A percentile compares a stretch with the other conserved stretches of the same genome.
Evolutionary conservation across 768 basidiomycete species (phyloP).

Genomic region (Melanogaster broomeanus): DNA sequence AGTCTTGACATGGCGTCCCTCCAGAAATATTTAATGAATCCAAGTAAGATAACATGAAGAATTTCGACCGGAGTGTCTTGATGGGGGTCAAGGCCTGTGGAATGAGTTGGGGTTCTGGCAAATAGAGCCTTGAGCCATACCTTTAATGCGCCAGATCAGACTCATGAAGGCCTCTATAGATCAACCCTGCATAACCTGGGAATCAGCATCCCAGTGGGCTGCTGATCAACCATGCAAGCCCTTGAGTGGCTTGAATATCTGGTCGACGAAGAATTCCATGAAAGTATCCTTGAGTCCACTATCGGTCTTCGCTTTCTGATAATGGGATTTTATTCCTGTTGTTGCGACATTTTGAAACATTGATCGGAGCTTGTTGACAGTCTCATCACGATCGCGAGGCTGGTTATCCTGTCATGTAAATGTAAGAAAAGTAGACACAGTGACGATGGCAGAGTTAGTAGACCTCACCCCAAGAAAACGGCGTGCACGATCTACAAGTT

Average conservation of each 20-base stretch:
- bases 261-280: background rate
- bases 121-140: slow-evolving; percentile 43
- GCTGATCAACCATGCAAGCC: background rate
- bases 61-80: slow-evolving; percentile 33
- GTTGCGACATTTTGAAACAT: slow-evolving; percentile 3
- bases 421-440: no score
- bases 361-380: background rate
- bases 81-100: slow-evolving; percentile 38
- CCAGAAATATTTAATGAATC: slow-evolving; percentile 35
- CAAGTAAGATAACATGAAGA: slow-evolving; percentile 33
- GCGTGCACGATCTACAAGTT: slow-evolving; percentile 19
- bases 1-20: slow-evolving; percentile 14
- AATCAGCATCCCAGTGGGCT: slow-evolving; percentile 1
- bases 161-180: slow-evolving; percentile 10
- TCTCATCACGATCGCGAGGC: background rate
- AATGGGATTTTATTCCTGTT: background rate
- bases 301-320: background rate
- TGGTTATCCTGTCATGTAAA: background rate
- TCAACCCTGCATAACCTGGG: background rate
- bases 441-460: no score
- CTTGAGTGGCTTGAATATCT: background rate
- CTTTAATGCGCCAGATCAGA: slow-evolving; percentile 35
- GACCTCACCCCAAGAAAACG: slow-evolving; percentile 28
- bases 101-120: slow-evolving; percentile 28
- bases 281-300: background rate